Evolutionary conservation across 371 early-diverging fungal species (phyloP).

Genomic region (Fennellomyces sp.): DNA sequence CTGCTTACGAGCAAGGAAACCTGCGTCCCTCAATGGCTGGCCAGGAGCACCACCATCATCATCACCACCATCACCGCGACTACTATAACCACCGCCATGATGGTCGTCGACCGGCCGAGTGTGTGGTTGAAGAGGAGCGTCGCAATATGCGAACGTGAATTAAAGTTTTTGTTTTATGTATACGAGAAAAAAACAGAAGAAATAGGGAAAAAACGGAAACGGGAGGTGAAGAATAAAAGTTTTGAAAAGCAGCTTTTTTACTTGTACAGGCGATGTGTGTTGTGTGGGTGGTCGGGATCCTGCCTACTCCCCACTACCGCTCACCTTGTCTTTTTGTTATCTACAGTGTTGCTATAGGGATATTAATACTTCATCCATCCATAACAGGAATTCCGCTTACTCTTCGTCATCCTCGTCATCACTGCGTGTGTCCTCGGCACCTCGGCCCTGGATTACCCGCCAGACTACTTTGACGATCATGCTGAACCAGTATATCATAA

Average conservation of each 20-base stretch:
- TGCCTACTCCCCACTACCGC: constrained; percentile 1
- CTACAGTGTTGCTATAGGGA: background rate
- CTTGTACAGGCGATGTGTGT: background rate
- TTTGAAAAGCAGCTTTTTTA: constrained; percentile 6
- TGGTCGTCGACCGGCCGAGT: too few species aligned
- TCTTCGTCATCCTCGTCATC: constrained; percentile 64
- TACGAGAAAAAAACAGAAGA: background rate
- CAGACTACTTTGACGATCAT: constrained; percentile 72
- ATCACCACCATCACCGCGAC: too few species aligned
- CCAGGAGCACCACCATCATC: too few species aligned
- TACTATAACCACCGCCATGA: too few species aligned
- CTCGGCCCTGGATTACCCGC: constrained; percentile 64
- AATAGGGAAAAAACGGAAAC: background rate
- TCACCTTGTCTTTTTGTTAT: constrained; percentile 2
- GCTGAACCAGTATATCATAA: constrained; percentile 80
- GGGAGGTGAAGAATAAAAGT: background rate
- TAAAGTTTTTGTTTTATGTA: too few species aligned
- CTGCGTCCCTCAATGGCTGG: too few species aligned
- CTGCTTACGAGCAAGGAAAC: too few species aligned
- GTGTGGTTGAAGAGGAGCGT: too few species aligned
- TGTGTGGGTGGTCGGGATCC: background rate
- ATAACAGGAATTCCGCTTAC: constrained; percentile 1
- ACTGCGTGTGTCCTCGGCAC: constrained; percentile 76
- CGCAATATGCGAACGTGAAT: too few species aligned
- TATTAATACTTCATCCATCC: background rate